Evolutionary conservation across 352 stramenopile genomes (phyloP).

Genomic region (Globisporangium viniferum): DNA sequence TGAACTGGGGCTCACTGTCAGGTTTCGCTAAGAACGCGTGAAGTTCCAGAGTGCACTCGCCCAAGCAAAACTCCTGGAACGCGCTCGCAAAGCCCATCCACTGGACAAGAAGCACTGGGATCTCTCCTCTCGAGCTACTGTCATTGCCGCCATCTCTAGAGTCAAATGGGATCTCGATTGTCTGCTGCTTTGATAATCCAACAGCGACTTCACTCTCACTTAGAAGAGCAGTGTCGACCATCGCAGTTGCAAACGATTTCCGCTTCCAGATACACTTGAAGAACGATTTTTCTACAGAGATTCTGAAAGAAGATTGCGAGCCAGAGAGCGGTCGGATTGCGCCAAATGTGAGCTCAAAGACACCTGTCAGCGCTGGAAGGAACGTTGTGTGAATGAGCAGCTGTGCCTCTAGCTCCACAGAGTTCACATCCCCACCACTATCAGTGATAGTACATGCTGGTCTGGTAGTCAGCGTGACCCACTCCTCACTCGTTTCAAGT

Average conservation of each 20-base stretch:
- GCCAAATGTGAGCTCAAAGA: conserved; percentile 6
- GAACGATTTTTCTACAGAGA: conserved; percentile 7
- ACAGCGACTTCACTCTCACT: too few relatives aligned
- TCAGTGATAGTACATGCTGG: not conserved
- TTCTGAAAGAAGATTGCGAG: not conserved
- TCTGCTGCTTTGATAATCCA: not conserved
- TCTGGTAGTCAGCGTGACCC: conserved; percentile 1
- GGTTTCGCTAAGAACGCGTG: conserved; percentile 1
- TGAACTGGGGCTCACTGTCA: conserved; percentile 4
- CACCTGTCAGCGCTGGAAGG: not conserved
- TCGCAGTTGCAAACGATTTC: conserved; percentile 3
- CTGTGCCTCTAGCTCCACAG: not conserved
- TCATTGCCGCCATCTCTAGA: not conserved
- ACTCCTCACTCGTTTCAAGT: not conserved
- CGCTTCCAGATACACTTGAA: conserved; percentile 10
- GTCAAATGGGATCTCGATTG: conserved; percentile 12
- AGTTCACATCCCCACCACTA: not conserved
- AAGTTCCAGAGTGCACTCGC: conserved; percentile 21
- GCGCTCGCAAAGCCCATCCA: conserved; percentile 22
- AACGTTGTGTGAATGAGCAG: conserved; percentile 1
- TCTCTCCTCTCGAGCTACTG: not conserved
- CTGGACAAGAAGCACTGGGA: conserved; percentile 19
- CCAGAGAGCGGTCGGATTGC: not conserved
- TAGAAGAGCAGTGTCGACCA: too few relatives aligned
- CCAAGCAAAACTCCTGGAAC: conserved; percentile 30